Evolutionary conservation across 805 yeast species (phyloP), one percentile per base, ranked within the genome.

Genomic region (Candida peoriensis): DNA sequence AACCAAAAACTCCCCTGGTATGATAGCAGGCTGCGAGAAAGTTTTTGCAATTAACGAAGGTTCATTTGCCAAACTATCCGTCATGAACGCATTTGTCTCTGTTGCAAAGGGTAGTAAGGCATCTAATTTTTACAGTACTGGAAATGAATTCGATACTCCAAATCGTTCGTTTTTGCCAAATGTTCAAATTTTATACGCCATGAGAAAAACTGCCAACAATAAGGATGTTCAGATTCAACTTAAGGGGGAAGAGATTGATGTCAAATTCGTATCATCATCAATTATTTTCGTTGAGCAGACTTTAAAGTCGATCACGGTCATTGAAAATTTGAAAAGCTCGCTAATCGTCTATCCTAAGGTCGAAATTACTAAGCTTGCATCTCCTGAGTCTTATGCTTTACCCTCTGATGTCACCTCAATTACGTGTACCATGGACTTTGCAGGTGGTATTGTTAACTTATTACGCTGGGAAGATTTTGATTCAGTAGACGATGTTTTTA

Each of bases 11-110:
- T 68, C 66, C 16, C 87, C 87, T 0, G 96, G 96, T 9, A 50
- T 86, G n/a, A 78, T 83, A 24, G 41, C 77, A 20, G 97, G 97
- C 0, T 85, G 82, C 36, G 86, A 84, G 43, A 63, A 78, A 13
- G 72, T 86, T 15, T 82, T 78, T 42, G 76, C 86, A 2, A 73
- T 78, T 0, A 70, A 79, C 16, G 79, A 78, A 30, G 71, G 73
- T 13, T 65, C 64, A 8, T 57, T 74, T 26, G 95, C 95, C 3
- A 78, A 79, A 42, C 62, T 86, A 25, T 73, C 87, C 0, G 61
- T 86, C 37, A 65, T 74, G 33, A 83, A 79, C 29, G 82, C 86
- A 4, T 87, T 76, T 49, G 46, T 83, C 3, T 75, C 95, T 0
- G 76, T 79, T 2, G 89, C 95, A 0, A 74, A 73, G 44, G 87